These are phyloP conservation scores for Tulasnella sp. DNA, from an alignment of 768 basidiomycete species.

Conservation along the genomic window DNA sequence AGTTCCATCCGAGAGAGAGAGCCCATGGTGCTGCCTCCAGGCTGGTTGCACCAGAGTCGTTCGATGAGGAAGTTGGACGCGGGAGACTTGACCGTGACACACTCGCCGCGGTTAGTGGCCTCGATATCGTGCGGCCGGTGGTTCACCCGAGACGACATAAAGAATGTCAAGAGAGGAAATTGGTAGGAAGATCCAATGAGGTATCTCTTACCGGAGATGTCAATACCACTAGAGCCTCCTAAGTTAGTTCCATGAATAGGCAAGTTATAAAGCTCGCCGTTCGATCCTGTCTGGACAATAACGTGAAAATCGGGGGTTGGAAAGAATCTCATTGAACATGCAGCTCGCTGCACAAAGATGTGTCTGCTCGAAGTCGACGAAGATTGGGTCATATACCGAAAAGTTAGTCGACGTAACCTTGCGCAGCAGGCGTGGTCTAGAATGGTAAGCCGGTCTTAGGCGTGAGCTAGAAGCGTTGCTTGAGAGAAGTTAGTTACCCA, in stretches of 20 bases:
- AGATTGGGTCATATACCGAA: constrained; percentile 26
- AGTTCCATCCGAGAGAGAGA: constrained; percentile 23
- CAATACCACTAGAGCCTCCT: constrained; percentile 27
- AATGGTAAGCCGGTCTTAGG: no score
- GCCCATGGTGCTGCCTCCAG: constrained; percentile 26
- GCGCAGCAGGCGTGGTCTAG: constrained; percentile 24
- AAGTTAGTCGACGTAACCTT: constrained; percentile 24
- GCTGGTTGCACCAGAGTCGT: constrained; percentile 28
- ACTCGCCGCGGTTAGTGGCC: constrained; percentile 28
- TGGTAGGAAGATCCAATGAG: background rate
- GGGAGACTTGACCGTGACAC: constrained; percentile 28
- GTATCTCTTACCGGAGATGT: constrained; percentile 22
- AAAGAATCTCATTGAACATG: no score
- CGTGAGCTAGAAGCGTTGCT: background rate
- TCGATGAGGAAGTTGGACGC: constrained; percentile 27
- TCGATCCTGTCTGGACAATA: constrained; percentile 23
- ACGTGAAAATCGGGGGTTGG: constrained; percentile 26
- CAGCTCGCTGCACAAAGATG: background rate
- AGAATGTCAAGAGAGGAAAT: no score
- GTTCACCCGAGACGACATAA: constrained; percentile 21
- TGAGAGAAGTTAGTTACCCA: constrained; percentile 18
- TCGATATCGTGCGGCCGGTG: constrained; percentile 28
- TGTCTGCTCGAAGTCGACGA: constrained; percentile 22
- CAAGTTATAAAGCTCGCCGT: constrained; percentile 28
- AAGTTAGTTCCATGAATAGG: constrained; percentile 25